These are phyloP conservation scores for Hemisphaericaspora nanyangensis DNA, from an alignment of 805 yeast species.

Conservation along the genomic window DNA sequence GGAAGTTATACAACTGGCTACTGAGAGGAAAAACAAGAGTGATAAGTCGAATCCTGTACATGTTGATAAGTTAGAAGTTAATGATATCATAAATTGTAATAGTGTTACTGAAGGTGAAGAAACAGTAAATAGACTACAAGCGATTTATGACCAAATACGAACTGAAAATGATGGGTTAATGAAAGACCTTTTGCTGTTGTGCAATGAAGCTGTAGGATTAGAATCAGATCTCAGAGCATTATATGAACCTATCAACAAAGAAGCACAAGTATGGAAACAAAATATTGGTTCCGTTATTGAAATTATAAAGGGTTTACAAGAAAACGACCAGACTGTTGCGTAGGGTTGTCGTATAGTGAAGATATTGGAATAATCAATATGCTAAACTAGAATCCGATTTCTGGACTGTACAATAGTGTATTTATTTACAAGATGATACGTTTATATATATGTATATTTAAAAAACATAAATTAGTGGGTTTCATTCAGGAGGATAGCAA, in stretches of 20 bases:
- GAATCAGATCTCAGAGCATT: conserved; percentile 19
- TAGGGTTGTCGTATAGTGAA: no score
- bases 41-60: conserved; percentile 16
- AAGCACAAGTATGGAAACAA: no score
- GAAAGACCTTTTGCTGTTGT: conserved; percentile 18
- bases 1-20: conserved; percentile 42
- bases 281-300: no score
- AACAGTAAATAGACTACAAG: conserved; percentile 22
- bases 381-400: not conserved
- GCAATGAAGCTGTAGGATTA: conserved; percentile 12
- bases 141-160: conserved; percentile 36
- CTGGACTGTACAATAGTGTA: not conserved
- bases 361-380: no score
- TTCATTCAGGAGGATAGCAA: conserved; percentile 16
- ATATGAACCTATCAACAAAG: conserved; percentile 12
- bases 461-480: no score
- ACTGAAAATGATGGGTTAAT: conserved; percentile 30
- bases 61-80: conserved; percentile 28
- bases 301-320: no score
- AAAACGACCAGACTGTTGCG: no score
- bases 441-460: no score
- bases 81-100: conserved; percentile 30
- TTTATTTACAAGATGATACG: conserved; percentile 8
- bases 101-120: conserved; percentile 17
- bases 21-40: conserved; percentile 19